Conservation (phyloP, 2,329 filamentous ascomycete genomes). For the Coniella lustricola region DNA sequence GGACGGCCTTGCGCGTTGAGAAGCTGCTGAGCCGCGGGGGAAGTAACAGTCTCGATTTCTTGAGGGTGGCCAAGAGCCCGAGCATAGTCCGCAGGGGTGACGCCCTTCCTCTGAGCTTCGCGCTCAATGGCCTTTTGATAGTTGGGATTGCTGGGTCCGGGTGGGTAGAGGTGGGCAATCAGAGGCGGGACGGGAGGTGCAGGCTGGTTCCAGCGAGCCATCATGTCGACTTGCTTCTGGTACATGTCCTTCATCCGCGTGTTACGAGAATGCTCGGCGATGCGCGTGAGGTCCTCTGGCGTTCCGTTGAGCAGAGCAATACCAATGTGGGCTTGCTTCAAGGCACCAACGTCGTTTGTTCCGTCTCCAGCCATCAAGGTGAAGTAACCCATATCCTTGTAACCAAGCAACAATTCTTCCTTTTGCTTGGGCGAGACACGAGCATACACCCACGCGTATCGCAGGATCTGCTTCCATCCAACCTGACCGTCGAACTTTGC, state of each 20-base stretch:
- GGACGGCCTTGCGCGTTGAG: conserved; percentile 47
- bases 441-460: conserved; percentile 94
- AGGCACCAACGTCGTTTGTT: conserved; percentile 93
- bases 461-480: conserved; percentile 69
- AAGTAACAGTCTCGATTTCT: conserved; percentile 55
- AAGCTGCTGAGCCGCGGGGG: conserved; percentile 56
- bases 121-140: conserved; percentile 86
- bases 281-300: conserved; percentile 81
- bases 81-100: conserved; percentile 52
- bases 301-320: conserved; percentile 94
- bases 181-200: conserved; percentile 82
- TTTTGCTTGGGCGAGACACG: conserved; percentile 98
- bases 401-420: conserved; percentile 92
- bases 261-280: conserved; percentile 87
- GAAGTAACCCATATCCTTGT: conserved; percentile 95
- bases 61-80: conserved; percentile 44
- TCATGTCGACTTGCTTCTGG: conserved; percentile 87
- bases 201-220: conserved; percentile 93
- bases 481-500: conserved; percentile 78
- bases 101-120: conserved; percentile 73
- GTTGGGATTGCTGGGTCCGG: conserved; percentile 85
- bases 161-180: conserved; percentile 91
- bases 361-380: conserved; percentile 98
- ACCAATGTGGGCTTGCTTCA: conserved; percentile 97
- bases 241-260: conserved; percentile 99